A percentile compares a stretch with the other conserved stretches of the same genome.
phyloP scores from a whole-genome alignment of 2,329 filamentous ascomycete genomes.

The Sclerotinia trifoliorum region DNA sequence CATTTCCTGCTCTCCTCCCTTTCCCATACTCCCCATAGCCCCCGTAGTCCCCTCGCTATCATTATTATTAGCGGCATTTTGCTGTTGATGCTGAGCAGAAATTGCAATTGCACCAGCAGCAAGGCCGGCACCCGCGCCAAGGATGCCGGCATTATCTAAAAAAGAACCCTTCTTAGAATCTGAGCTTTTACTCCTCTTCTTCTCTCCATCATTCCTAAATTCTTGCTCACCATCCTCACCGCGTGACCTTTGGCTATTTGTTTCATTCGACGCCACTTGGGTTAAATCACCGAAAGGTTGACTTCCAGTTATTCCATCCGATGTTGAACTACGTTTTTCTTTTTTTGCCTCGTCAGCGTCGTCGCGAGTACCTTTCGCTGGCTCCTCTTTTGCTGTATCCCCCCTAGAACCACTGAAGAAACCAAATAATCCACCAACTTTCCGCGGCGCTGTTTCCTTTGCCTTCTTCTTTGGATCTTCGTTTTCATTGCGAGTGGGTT shows the following conservation, averaged over 20 bases:
- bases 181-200: conserved; percentile 35
- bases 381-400: conserved; percentile 33
- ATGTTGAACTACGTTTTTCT: conserved; percentile 39
- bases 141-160: conserved; percentile 70
- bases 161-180: conserved; percentile 54
- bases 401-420: conserved; percentile 42
- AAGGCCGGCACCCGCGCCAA: conserved; percentile 67
- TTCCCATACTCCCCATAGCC: neutral
- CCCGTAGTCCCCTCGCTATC: conserved; percentile 28
- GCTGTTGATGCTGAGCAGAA: conserved; percentile 40
- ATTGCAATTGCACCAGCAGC: conserved; percentile 48
- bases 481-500: conserved; percentile 41
- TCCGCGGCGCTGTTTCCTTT: conserved; percentile 42
- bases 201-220: conserved; percentile 32
- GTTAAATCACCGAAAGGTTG: conserved; percentile 33
- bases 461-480: conserved; percentile 42
- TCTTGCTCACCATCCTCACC: conserved; percentile 31
- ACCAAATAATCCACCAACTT: conserved; percentile 48
- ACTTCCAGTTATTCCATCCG: conserved; percentile 33
- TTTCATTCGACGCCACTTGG: conserved; percentile 32
- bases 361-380: conserved; percentile 32
- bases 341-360: conserved; percentile 37
- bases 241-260: conserved; percentile 27
- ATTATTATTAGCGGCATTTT: conserved; percentile 39
- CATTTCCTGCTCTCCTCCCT: conserved; percentile 21